phyloP scores from a whole-genome alignment of 495 filamentous ascomycete species.

The Xeromyces bisporus region DNA sequence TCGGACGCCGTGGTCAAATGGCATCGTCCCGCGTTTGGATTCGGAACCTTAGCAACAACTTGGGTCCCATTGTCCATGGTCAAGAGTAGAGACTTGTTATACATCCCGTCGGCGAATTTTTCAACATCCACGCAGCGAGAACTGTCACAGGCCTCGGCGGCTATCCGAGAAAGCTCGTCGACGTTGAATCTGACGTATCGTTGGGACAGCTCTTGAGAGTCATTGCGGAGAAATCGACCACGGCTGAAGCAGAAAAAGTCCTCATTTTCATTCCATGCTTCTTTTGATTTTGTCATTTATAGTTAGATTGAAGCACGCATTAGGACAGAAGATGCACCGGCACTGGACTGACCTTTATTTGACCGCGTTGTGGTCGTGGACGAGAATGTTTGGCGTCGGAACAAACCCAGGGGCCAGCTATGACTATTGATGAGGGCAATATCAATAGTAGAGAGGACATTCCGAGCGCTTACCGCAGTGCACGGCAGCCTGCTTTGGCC shows the following conservation, averaged over 20 bases:
- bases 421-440: too few species aligned
- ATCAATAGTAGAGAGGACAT: too few species aligned
- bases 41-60: slow-evolving; percentile 15
- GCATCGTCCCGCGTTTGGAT: slow-evolving; percentile 15
- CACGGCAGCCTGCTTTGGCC: too few species aligned
- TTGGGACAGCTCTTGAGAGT: slow-evolving; percentile 5
- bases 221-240: slow-evolving; percentile 9
- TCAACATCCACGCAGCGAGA: slow-evolving; percentile 4
- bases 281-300: too few species aligned
- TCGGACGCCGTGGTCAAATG: slow-evolving; percentile 17
- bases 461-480: too few species aligned
- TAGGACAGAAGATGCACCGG: too few species aligned
- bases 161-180: slow-evolving; percentile 7
- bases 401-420: too few species aligned
- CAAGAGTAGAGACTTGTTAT: slow-evolving; percentile 16
- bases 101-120: slow-evolving; percentile 12
- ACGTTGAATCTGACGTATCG: slow-evolving; percentile 11
- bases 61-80: slow-evolving; percentile 15
- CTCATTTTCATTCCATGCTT: too few species aligned
- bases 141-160: slow-evolving; percentile 5
- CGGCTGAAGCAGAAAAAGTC: slow-evolving; percentile 4
- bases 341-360: too few species aligned
- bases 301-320: too few species aligned
- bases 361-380: too few species aligned
- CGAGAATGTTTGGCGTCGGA: too few species aligned